phyloP scores from a whole-genome alignment of 805 yeast species.

The Phaffomyces thermotolerans region DNA sequence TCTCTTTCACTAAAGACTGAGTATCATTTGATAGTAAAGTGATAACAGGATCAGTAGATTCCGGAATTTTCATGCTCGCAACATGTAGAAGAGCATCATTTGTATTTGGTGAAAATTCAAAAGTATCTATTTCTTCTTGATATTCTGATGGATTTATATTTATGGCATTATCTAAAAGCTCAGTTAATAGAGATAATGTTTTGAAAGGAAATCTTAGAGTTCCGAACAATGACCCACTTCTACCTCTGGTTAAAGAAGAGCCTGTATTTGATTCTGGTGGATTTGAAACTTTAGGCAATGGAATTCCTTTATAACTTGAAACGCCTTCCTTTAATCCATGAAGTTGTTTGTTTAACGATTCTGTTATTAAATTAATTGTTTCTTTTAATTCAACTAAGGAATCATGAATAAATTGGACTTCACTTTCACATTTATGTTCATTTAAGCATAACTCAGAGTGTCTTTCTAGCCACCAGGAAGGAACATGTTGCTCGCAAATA shows the following conservation, averaged over 20 bases:
- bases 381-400: conserved; percentile 62
- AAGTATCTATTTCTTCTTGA: conserved; percentile 20
- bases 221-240: conserved; percentile 35
- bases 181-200: conserved; percentile 47
- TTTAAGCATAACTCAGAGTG: conserved; percentile 84
- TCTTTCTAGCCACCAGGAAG: conserved; percentile 93
- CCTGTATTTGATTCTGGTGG: conserved; percentile 14
- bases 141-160: conserved; percentile 67
- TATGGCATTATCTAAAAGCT: conserved; percentile 69
- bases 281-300: conserved; percentile 31
- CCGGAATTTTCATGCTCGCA: conserved; percentile 32
- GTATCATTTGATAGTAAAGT: conserved; percentile 61
- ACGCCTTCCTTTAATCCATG: conserved; percentile 5
- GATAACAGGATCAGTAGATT: conserved; percentile 59
- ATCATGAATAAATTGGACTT: conserved; percentile 71
- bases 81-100: conserved; percentile 46
- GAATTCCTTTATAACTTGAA: conserved; percentile 51
- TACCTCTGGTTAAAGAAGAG: conserved; percentile 27
- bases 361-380: conserved; percentile 34
- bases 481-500: conserved; percentile 86
- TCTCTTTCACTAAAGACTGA: conserved; percentile 47
- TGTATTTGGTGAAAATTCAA: conserved; percentile 53
- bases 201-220: conserved; percentile 53
- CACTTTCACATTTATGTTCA: conserved; percentile 78
- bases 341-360: conserved; percentile 22